Percentiles rank a stretch among this genome's conserved stretches.
phyloP scores from a whole-genome alignment of 352 stramenopile genomes.

The Globisporangium abappressorium region DNA sequence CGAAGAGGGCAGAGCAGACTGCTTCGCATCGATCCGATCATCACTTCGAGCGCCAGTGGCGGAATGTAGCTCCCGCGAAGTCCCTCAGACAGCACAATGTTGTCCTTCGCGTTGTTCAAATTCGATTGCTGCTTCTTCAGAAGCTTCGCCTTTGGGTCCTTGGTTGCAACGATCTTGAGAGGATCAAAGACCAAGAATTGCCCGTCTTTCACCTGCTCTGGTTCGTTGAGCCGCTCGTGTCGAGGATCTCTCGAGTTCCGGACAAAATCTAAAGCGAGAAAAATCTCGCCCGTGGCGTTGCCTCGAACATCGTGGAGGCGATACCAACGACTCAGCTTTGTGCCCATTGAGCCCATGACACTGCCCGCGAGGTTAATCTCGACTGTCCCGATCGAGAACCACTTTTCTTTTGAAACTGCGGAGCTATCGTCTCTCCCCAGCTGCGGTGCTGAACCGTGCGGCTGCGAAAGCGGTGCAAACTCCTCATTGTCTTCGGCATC shows the following conservation, averaged over 20 bases:
- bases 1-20: slow-evolving; percentile 82
- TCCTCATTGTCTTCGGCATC: slow-evolving; percentile 49
- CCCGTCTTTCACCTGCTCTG: slow-evolving; percentile 74
- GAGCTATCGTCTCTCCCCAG: slow-evolving; percentile 54
- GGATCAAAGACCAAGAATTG: slow-evolving; percentile 87
- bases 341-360: slow-evolving; percentile 73
- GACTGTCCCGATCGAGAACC: slow-evolving; percentile 71
- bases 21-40: slow-evolving; percentile 64
- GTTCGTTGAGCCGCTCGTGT: slow-evolving; percentile 44
- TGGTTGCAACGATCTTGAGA: slow-evolving; percentile 69
- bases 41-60: slow-evolving; percentile 79
- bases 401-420: slow-evolving; percentile 54
- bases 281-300: slow-evolving; percentile 81
- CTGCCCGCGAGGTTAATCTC: slow-evolving; percentile 85
- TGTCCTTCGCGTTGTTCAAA: slow-evolving; percentile 36
- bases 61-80: slow-evolving; percentile 81
- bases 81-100: slow-evolving; percentile 72
- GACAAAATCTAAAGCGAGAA: slow-evolving; percentile 78
- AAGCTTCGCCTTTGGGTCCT: slow-evolving; percentile 35
- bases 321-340: slow-evolving; percentile 82
- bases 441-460: slow-evolving; percentile 17
- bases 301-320: slow-evolving; percentile 76
- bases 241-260: slow-evolving; percentile 33
- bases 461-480: slow-evolving; percentile 10
- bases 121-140: slow-evolving; percentile 19